Conservation (phyloP, 2,329 filamentous ascomycete species). For the Niveomyces coronatus region DNA sequence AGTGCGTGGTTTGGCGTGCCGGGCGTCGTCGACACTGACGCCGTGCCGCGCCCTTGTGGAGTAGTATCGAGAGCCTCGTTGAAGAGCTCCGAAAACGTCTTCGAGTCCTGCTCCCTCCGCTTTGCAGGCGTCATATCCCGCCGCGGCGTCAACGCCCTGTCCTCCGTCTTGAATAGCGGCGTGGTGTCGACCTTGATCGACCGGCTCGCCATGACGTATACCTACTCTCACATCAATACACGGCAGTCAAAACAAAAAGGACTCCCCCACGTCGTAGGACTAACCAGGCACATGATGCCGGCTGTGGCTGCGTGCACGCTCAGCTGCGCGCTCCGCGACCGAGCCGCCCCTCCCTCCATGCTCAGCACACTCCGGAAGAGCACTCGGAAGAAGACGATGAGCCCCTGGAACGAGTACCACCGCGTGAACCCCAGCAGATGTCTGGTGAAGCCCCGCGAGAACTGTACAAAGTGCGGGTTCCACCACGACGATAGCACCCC, state of each 20-base stretch:
- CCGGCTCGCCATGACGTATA: conserved; percentile 32
- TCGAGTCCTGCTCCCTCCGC: conserved; percentile 22
- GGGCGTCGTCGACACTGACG: not conserved
- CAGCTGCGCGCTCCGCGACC: conserved; percentile 31
- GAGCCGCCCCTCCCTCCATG: conserved; percentile 27
- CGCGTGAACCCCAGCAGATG: conserved; percentile 50
- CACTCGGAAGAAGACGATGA: conserved; percentile 46
- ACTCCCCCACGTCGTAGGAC: conserved; percentile 20
- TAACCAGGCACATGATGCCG: conserved; percentile 42
- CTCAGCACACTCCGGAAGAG: conserved; percentile 34
- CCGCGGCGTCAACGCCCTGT: conserved; percentile 17
- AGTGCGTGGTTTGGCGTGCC: conserved; percentile 5
- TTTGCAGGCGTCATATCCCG: conserved; percentile 16
- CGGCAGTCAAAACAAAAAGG: too few species aligned
- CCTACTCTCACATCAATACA: too few species aligned
- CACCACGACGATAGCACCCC: conserved; percentile 50
- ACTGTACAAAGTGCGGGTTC: conserved; percentile 57
- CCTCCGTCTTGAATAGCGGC: conserved; percentile 35
- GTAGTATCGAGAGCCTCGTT: conserved; percentile 23
- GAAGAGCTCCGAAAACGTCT: conserved; percentile 33
- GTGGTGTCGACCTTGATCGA: conserved; percentile 47
- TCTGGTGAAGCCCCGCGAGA: conserved; percentile 46
- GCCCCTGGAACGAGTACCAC: conserved; percentile 56
- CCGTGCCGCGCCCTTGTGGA: conserved; percentile 8
- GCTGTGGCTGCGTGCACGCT: conserved; percentile 46